Percentiles rank a stretch among this genome's conserved stretches.
These are phyloP conservation scores for Tricladium varicosporioides DNA, from an alignment of 2,329 filamentous ascomycete species.

Conservation along the genomic window DNA sequence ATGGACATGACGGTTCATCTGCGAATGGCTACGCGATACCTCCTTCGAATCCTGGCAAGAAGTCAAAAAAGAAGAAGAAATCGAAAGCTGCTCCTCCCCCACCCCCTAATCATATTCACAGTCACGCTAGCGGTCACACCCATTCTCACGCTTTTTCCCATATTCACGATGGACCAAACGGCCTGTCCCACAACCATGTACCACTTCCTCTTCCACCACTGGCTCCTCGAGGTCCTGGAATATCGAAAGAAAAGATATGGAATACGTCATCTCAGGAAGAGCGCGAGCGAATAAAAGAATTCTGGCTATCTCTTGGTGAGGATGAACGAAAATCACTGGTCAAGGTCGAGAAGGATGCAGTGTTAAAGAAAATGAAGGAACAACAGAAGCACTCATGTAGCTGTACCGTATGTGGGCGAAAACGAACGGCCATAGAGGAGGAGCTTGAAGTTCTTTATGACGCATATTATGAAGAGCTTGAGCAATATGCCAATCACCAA, in stretches of 20 bases:
- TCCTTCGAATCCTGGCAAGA: constrained; percentile 30
- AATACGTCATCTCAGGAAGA: constrained; percentile 94
- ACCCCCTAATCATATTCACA: constrained; percentile 24
- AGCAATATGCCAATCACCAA: constrained; percentile 90
- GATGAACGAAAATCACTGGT: constrained; percentile 93
- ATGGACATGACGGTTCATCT: constrained; percentile 32
- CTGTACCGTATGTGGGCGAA: constrained; percentile 94
- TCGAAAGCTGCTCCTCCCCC: constrained; percentile 23
- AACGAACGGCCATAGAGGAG: constrained; percentile 95
- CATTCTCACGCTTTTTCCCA: constrained; percentile 21
- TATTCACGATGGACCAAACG: constrained; percentile 23
- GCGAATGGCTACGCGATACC: constrained; percentile 31
- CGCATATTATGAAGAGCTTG: constrained; percentile 96
- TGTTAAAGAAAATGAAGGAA: constrained; percentile 99
- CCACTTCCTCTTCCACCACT: constrained; percentile 39
- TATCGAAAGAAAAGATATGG: constrained; percentile 81
- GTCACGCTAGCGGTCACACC: constrained; percentile 5
- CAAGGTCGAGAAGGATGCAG: constrained; percentile 97
- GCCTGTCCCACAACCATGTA: constrained; percentile 28
- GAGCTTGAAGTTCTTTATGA: constrained; percentile 97
- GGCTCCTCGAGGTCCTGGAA: constrained; percentile 37
- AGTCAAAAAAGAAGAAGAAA: constrained; percentile 42
- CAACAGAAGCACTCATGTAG: constrained; percentile 99
- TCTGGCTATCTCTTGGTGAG: constrained; percentile 93
- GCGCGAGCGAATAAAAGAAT: constrained; percentile 95